These are phyloP conservation scores for Chrysosphaeria jannelii DNA, from an alignment of 2,329 filamentous ascomycete genomes.

Conservation along the genomic window DNA sequence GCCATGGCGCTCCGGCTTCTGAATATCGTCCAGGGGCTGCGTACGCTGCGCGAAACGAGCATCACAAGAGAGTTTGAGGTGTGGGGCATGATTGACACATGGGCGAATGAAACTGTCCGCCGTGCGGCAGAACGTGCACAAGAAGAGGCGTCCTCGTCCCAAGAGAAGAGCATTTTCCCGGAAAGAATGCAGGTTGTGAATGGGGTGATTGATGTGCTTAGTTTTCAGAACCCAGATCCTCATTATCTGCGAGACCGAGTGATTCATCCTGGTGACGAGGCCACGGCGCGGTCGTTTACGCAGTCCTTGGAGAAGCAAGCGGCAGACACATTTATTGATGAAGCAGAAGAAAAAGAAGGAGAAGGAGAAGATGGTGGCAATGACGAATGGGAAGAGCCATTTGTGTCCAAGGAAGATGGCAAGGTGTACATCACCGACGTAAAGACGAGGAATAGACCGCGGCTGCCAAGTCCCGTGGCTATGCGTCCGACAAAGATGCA, in stretches of 20 bases:
- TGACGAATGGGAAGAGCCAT: too few species aligned
- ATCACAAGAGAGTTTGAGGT: constrained; percentile 50
- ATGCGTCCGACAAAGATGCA: constrained; percentile 58
- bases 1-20: constrained; percentile 55
- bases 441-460: constrained; percentile 46
- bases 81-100: constrained; percentile 45
- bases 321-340: neutral
- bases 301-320: constrained; percentile 30
- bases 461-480: constrained; percentile 30
- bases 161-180: neutral
- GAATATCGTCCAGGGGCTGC: constrained; percentile 70
- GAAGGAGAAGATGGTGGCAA: too few species aligned
- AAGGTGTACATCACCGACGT: constrained; percentile 53
- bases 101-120: too few species aligned
- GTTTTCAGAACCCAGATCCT: constrained; percentile 42
- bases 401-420: too few species aligned
- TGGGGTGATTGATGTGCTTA: constrained; percentile 70
- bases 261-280: too few species aligned
- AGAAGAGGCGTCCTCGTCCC: too few species aligned
- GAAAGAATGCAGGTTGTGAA: constrained; percentile 35
- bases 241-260: too few species aligned
- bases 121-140: too few species aligned
- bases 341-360: constrained; percentile 9
- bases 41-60: constrained; percentile 39
- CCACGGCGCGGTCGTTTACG: too few species aligned